Evolutionary conservation across 2,329 filamentous ascomycete genomes (phyloP).

Genomic region (Teratosphaeriaceae sp.): DNA sequence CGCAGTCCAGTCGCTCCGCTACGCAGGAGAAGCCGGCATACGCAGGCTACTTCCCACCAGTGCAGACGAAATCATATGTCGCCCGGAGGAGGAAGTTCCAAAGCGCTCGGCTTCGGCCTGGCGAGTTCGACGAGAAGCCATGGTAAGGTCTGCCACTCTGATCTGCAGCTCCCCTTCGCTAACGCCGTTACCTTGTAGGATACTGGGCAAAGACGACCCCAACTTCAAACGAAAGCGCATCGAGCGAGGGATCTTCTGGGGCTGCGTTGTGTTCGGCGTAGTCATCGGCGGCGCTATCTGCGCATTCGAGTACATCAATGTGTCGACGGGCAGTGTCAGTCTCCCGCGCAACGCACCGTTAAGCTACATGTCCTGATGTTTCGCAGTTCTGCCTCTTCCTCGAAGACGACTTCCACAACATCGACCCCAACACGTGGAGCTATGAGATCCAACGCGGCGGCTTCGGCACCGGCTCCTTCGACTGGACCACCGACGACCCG

Average conservation of each 20-base stretch:
- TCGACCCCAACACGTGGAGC: neutral
- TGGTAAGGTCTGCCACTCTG: too few species aligned
- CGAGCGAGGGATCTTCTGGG: constrained; percentile 1
- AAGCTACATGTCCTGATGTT: neutral
- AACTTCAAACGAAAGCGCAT: neutral
- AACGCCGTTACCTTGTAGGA: too few species aligned
- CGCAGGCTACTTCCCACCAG: neutral
- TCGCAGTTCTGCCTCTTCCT: constrained; percentile 1
- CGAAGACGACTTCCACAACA: constrained; percentile 1
- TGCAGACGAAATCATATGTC: neutral
- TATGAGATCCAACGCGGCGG: constrained; percentile 1
- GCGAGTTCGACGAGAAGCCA: constrained; percentile 2
- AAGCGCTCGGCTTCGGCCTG: neutral
- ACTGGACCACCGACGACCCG: constrained; percentile 63
- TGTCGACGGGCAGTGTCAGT: neutral
- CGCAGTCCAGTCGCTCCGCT: neutral
- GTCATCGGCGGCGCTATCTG: constrained; percentile 1
- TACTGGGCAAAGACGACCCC: constrained; percentile 1
- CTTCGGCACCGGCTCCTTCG: constrained; percentile 43
- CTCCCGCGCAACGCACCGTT: too few species aligned
- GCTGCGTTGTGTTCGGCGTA: neutral
- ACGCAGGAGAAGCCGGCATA: neutral
- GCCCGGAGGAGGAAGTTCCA: neutral
- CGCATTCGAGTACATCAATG: constrained; percentile 1
- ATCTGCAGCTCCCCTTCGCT: too few species aligned